Conservation (phyloP, 2,329 filamentous ascomycete genomes). For the Neofusicoccum kwambonambiense region DNA sequence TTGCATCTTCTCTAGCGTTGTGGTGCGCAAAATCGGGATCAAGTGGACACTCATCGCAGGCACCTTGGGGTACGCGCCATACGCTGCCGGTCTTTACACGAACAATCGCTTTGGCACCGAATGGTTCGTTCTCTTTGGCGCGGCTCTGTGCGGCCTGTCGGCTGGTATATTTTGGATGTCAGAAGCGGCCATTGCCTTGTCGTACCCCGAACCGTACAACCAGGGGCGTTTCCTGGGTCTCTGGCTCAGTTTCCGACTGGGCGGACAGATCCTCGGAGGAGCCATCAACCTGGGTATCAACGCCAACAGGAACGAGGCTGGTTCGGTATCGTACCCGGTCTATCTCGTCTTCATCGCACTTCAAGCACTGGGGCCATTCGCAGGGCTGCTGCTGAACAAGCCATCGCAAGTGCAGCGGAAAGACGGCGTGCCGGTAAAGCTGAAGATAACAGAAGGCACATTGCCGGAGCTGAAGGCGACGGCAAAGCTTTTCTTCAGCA, state of each 20-base stretch:
- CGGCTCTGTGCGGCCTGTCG: constrained; percentile 66
- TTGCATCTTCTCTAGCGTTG: constrained; percentile 62
- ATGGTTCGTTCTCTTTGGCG: constrained; percentile 69
- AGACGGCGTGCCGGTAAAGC: constrained; percentile 61
- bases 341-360: constrained; percentile 70
- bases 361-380: constrained; percentile 64
- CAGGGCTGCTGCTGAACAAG: constrained; percentile 60
- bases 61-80: constrained; percentile 70
- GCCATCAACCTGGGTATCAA: constrained; percentile 71
- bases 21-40: constrained; percentile 68
- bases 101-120: constrained; percentile 69
- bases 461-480: constrained; percentile 62
- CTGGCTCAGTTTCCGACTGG: constrained; percentile 63
- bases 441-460: constrained; percentile 57
- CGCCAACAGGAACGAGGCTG: constrained; percentile 54
- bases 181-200: constrained; percentile 70
- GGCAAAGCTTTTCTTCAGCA: constrained; percentile 58
- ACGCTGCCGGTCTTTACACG: constrained; percentile 67
- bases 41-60: constrained; percentile 70
- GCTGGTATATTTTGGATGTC: constrained; percentile 76
- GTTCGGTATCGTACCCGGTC: constrained; percentile 67
- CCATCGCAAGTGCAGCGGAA: constrained; percentile 63
- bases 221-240: constrained; percentile 55
- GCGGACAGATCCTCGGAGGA: constrained; percentile 69
- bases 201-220: constrained; percentile 65